Percentiles rank a stretch among this genome's conserved stretches.
phyloP scores from a whole-genome alignment of 1,139 yeast genomes.

The Blastobotrys niveus region DNA sequence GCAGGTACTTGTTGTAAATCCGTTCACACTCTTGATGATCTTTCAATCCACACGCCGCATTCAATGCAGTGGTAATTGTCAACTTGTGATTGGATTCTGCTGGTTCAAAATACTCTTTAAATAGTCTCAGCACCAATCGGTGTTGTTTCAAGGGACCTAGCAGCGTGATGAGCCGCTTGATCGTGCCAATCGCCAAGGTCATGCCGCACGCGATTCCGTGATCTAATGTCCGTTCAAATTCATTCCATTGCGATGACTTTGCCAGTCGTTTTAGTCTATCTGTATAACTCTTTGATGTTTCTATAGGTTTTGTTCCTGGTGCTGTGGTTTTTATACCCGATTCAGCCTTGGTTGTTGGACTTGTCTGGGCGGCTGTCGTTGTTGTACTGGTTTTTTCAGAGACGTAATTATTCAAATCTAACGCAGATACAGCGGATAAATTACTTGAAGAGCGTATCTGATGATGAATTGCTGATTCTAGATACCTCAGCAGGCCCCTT shows the following conservation, averaged over 20 bases:
- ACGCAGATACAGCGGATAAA: neutral
- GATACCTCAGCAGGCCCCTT: slow-evolving; percentile 19
- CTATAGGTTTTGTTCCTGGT: neutral
- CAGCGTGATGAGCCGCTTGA: slow-evolving; percentile 13
- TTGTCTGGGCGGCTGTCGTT: neutral
- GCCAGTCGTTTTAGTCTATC: slow-evolving; percentile 3
- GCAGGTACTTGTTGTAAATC: slow-evolving; percentile 21
- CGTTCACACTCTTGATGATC: slow-evolving; percentile 20
- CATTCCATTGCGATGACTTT: slow-evolving; percentile 12
- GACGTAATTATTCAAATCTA: neutral
- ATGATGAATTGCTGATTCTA: slow-evolving; percentile 14
- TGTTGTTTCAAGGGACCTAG: slow-evolving; percentile 14
- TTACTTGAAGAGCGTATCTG: neutral
- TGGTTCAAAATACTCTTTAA: slow-evolving; percentile 18
- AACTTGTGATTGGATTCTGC: slow-evolving; percentile 11
- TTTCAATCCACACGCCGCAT: slow-evolving; percentile 20
- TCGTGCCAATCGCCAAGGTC: slow-evolving; percentile 2
- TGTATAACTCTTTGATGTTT: neutral
- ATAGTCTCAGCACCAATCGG: slow-evolving; percentile 19
- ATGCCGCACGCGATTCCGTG: slow-evolving; percentile 11
- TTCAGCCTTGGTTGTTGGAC: neutral
- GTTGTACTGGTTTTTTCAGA: neutral
- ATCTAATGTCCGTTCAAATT: slow-evolving; percentile 11
- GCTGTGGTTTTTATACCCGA: neutral
- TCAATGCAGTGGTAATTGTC: slow-evolving; percentile 20